phyloP scores from a whole-genome alignment of 768 basidiomycete species.

The Russula griseocarnosa region DNA sequence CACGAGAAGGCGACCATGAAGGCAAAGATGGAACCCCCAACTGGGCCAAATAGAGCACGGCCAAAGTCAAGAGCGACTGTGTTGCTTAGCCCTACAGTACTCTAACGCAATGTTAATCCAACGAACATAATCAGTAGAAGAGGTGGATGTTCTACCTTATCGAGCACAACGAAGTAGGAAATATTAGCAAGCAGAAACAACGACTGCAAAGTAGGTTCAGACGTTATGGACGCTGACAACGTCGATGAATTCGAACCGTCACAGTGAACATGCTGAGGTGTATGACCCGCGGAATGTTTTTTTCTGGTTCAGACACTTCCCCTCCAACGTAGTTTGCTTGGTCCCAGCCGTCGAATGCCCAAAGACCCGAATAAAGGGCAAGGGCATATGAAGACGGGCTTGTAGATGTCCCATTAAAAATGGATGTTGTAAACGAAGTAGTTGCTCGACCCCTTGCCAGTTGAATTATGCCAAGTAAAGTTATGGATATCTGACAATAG shows the following conservation, averaged over 20 bases:
- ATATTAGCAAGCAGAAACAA: constrained; percentile 81
- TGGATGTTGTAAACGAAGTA: constrained; percentile 57
- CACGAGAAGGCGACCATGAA: constrained; percentile 91
- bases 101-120: constrained; percentile 35
- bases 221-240: constrained; percentile 16
- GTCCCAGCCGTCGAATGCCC: constrained; percentile 98
- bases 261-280: constrained; percentile 88
- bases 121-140: neutral
- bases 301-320: constrained; percentile 76
- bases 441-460: constrained; percentile 68
- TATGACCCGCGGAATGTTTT: constrained; percentile 84
- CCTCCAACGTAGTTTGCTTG: constrained; percentile 89
- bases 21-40: constrained; percentile 86
- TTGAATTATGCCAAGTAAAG: constrained; percentile 74
- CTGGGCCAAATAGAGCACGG: constrained; percentile 73
- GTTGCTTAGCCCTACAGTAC: constrained; percentile 70
- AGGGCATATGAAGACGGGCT: constrained; percentile 85
- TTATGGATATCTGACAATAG: constrained; percentile 57
- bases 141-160: constrained; percentile 48
- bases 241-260: constrained; percentile 45
- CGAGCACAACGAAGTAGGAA: constrained; percentile 91
- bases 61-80: constrained; percentile 93
- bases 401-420: constrained; percentile 68
- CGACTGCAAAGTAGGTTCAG: constrained; percentile 39
- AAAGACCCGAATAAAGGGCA: constrained; percentile 92